Conservation (phyloP, 2,329 filamentous ascomycete species). For the Colletotrichum shisoi region DNA sequence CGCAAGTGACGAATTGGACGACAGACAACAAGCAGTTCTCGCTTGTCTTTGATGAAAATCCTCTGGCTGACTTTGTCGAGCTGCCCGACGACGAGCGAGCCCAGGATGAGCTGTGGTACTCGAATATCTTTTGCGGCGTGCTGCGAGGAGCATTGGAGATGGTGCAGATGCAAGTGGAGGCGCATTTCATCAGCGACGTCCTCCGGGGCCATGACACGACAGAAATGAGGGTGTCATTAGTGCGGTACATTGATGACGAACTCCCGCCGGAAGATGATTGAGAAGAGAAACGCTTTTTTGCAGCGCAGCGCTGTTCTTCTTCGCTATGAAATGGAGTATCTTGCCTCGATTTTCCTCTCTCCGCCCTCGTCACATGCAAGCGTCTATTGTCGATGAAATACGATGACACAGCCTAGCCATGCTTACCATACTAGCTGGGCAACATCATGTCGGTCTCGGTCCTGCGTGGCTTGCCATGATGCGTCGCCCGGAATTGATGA, state of each 20-base stretch:
- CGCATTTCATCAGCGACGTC: slow-evolving; percentile 93
- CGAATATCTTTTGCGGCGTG: slow-evolving; percentile 94
- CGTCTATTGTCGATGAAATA: not conserved
- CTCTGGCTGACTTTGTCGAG: slow-evolving; percentile 95
- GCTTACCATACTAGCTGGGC: not conserved
- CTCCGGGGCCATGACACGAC: slow-evolving; percentile 93
- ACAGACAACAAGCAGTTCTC: slow-evolving; percentile 97
- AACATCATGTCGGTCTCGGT: not conserved
- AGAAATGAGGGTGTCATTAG: slow-evolving; percentile 91
- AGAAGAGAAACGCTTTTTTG: slow-evolving; percentile 40
- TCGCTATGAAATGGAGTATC: not conserved
- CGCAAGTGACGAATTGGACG: slow-evolving; percentile 93
- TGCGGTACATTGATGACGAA: slow-evolving; percentile 97
- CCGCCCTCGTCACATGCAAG: not conserved
- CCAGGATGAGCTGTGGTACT: slow-evolving; percentile 98
- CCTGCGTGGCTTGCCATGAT: too few species aligned
- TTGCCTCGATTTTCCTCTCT: not conserved
- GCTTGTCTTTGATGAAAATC: slow-evolving; percentile 95
- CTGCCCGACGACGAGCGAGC: slow-evolving; percentile 93
- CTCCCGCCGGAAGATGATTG: slow-evolving; percentile 95
- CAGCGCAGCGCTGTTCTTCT: not conserved
- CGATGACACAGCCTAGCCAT: not conserved
- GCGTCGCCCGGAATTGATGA: not conserved
- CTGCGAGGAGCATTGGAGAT: slow-evolving; percentile 92
- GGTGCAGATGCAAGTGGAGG: slow-evolving; percentile 99